Conservation (phyloP, 2,329 filamentous ascomycete species). For the Aspergillus japonicus region DNA sequence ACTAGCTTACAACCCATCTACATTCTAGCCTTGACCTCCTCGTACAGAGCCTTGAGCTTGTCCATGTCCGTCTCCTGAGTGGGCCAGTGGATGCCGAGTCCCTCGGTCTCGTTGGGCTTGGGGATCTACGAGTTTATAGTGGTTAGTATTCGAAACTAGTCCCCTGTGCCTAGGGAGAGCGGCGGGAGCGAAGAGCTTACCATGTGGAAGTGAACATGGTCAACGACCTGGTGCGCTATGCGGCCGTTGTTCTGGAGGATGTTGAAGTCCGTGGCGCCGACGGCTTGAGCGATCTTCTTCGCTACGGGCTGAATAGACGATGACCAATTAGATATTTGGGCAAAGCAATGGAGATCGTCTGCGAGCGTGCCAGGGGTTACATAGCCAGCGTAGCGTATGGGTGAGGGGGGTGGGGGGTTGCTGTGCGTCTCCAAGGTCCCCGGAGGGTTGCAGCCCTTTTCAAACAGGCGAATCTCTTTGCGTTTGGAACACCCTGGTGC, state of each 20-base stretch:
- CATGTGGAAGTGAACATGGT: constrained; percentile 96
- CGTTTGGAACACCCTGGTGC: too few species aligned
- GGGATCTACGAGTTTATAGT: constrained; percentile 65
- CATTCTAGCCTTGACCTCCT: constrained; percentile 89
- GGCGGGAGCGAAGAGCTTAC: constrained; percentile 51
- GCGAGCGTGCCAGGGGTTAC: background rate
- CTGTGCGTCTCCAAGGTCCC: constrained; percentile 26
- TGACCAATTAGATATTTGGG: constrained; percentile 6
- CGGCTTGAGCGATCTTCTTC: constrained; percentile 80
- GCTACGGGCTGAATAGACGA: constrained; percentile 61
- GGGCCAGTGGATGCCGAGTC: constrained; percentile 79
- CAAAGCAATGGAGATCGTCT: background rate
- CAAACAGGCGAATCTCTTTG: background rate
- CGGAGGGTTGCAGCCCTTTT: constrained; percentile 13
- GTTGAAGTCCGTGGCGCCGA: constrained; percentile 80
- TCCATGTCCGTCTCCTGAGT: constrained; percentile 75
- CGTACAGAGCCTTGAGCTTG: constrained; percentile 71
- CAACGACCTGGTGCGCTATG: constrained; percentile 87
- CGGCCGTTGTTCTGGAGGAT: constrained; percentile 94
- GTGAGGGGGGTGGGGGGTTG: background rate
- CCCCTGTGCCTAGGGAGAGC: constrained; percentile 4
- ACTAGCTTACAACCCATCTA: constrained; percentile 43
- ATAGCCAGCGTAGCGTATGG: background rate
- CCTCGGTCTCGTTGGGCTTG: constrained; percentile 82
- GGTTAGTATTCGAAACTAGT: constrained; percentile 2